Evolutionary conservation across 2,329 filamentous ascomycete species (phyloP).

Genomic region (Epichloe baconii): DNA sequence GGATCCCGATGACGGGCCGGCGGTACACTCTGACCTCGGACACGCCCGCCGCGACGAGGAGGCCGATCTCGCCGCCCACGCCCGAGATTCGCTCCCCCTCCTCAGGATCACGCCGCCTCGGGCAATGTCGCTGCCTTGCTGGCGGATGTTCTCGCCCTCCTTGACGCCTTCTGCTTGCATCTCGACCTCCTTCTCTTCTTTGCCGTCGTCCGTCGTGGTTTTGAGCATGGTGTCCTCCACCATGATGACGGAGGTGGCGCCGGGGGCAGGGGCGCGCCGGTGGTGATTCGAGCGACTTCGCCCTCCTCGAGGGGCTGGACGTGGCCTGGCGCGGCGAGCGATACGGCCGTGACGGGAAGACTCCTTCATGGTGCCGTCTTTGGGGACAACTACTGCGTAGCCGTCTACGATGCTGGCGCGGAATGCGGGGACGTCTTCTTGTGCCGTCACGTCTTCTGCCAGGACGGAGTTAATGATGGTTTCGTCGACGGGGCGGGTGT

Average conservation of each 20-base stretch:
- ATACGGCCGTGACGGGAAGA: slow-evolving; percentile 76
- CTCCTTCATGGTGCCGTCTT: slow-evolving; percentile 51
- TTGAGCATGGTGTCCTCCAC: slow-evolving; percentile 83
- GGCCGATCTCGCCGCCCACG: slow-evolving; percentile 79
- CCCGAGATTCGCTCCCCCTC: slow-evolving; percentile 75
- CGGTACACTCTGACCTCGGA: slow-evolving; percentile 58
- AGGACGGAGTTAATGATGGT: slow-evolving; percentile 64
- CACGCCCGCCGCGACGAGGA: slow-evolving; percentile 75
- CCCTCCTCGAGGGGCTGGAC: slow-evolving; percentile 53
- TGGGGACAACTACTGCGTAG: slow-evolving; percentile 67
- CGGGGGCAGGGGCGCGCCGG: slow-evolving; percentile 82
- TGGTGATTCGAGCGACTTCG: slow-evolving; percentile 81
- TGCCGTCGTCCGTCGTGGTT: slow-evolving; percentile 62
- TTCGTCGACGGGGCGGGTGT: slow-evolving; percentile 48
- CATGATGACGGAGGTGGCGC: slow-evolving; percentile 79
- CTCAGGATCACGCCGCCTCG: slow-evolving; percentile 56
- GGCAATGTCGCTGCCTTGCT: slow-evolving; percentile 77
- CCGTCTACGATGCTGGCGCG: slow-evolving; percentile 94
- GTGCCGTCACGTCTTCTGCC: slow-evolving; percentile 67
- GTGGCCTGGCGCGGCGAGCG: slow-evolving; percentile 67
- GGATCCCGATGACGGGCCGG: slow-evolving; percentile 66
- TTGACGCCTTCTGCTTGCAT: slow-evolving; percentile 67
- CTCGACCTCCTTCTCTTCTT: slow-evolving; percentile 78
- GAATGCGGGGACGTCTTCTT: slow-evolving; percentile 82
- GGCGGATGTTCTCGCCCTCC: slow-evolving; percentile 75